Base-by-base conservation (phyloP, 192 early-diverging fungal genomes). In the Podila epicladia region DNA sequence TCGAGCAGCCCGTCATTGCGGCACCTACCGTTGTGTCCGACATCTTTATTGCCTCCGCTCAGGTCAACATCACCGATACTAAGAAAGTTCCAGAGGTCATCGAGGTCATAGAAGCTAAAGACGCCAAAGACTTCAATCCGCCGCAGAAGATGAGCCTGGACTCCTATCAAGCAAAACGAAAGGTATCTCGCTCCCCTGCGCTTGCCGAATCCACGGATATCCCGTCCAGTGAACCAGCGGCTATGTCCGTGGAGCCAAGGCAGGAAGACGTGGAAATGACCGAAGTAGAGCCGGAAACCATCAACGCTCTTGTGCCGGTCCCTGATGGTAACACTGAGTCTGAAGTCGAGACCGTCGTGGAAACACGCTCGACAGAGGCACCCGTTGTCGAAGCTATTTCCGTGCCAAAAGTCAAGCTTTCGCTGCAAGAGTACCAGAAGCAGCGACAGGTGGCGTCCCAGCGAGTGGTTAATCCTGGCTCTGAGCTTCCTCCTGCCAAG, bases 351-450 rank as follows among this genome's bases (percentile, higher is more conserved):
- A 55, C 19, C 20, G n/a, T 17, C 7, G 19, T 24, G 9, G 53
- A 26, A 55, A 26, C 53, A 9, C 24, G 9, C 53, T 55, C n/a
- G 24, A 55, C 53, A 55, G 53, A 55, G 6, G 53, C 22, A 17
- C n/a, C 6, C 24, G 24, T 55, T 19, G n/a, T 26, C 53, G n/a
- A n/a, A 17, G 63, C 67, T 33, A 49, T 41, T 20, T 13, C 50
- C 9, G 53, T 79, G 35, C 71, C 67, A 20, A 80, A 80, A 37
- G 77, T 80, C 45, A 80, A 80, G 45, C 58, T 80, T 2, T 80
- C 77, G 0, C 67, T 80, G 26, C 77, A 80, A 28, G 77, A 80
- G 62, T 80, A 80, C 22, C 71, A 73, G 35, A 72, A 72, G 62
- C 59, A 80, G 35, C 70, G 77, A 15, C 60, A 69, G 17, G 77